Evolutionary conservation across 2,329 filamentous ascomycete genomes (phyloP).

Genomic region (Penicillium nordicum): DNA sequence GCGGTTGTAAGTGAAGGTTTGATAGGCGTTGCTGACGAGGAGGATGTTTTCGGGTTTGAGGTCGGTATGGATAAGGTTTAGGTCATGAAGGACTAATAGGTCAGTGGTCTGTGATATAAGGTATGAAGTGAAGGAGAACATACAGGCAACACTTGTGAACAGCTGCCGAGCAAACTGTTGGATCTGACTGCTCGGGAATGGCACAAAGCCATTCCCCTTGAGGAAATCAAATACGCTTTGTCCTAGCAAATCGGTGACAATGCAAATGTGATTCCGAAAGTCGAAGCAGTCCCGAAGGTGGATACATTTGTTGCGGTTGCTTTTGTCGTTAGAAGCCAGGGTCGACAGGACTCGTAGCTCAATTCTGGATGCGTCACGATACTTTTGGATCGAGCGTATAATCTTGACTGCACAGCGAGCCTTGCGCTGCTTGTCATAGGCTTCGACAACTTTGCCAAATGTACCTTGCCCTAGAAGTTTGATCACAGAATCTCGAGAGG

Average conservation of each 20-base stretch:
- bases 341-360: constrained; percentile 91
- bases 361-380: constrained; percentile 91
- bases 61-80: constrained; percentile 93
- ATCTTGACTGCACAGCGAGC: constrained; percentile 94
- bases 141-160: constrained; percentile 97
- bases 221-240: constrained; percentile 98
- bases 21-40: constrained; percentile 61
- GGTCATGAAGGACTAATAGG: constrained; percentile 77
- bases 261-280: constrained; percentile 94
- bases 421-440: constrained; percentile 72
- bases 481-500: constrained; percentile 70
- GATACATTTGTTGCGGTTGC: constrained; percentile 94
- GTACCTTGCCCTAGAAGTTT: constrained; percentile 93
- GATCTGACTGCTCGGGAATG: constrained; percentile 97
- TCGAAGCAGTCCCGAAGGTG: constrained; percentile 96
- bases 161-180: constrained; percentile 94
- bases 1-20: constrained; percentile 67
- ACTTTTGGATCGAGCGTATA: constrained; percentile 96
- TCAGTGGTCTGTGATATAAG: constrained; percentile 10
- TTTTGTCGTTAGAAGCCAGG: constrained; percentile 81
- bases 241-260: constrained; percentile 72
- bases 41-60: constrained; percentile 67
- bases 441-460: constrained; percentile 96
- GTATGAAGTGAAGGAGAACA: constrained; percentile 43
- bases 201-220: constrained; percentile 91